These are phyloP conservation scores for Juglanconis juglandina DNA, from an alignment of 2,329 filamentous ascomycete species.

Conservation along the genomic window DNA sequence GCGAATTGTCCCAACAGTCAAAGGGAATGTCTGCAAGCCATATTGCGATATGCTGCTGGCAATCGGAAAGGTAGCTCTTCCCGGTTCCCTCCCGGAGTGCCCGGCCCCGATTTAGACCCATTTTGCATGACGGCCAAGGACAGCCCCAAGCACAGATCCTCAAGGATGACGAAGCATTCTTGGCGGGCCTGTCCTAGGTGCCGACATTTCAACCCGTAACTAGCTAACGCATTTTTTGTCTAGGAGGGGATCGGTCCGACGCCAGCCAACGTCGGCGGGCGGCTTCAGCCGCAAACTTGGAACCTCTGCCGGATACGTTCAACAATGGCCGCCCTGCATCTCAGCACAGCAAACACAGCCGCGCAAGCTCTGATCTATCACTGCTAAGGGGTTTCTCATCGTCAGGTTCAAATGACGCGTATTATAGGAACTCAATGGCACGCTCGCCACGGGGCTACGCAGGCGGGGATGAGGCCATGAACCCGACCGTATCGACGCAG, in stretches of 20 bases:
- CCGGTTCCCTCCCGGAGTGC: neutral
- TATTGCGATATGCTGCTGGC: slow-evolving; percentile 68
- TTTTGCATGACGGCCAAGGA: neutral
- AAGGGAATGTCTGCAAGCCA: slow-evolving; percentile 70
- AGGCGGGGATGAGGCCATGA: slow-evolving; percentile 40
- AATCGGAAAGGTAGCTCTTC: slow-evolving; percentile 58
- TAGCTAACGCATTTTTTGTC: neutral
- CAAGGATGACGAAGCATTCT: slow-evolving; percentile 4
- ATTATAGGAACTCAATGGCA: slow-evolving; percentile 38
- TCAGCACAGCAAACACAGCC: slow-evolving; percentile 63
- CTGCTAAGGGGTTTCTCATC: slow-evolving; percentile 49
- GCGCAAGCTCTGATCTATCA: slow-evolving; percentile 69
- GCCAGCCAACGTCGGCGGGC: slow-evolving; percentile 37
- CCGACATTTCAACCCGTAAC: neutral
- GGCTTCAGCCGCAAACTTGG: slow-evolving; percentile 60
- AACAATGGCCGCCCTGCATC: slow-evolving; percentile 51
- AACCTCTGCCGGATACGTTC: slow-evolving; percentile 46
- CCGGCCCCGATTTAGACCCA: slow-evolving; percentile 6
- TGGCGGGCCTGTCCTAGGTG: neutral
- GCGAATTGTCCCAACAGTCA: slow-evolving; percentile 67
- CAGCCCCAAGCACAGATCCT: neutral
- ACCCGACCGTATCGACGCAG: slow-evolving; percentile 47
- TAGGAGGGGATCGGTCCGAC: slow-evolving; percentile 15
- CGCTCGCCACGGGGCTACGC: slow-evolving; percentile 47
- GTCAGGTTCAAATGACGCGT: slow-evolving; percentile 42